phyloP scores from a whole-genome alignment of 805 yeast species.

The Wickerhamiella australiensis region DNA sequence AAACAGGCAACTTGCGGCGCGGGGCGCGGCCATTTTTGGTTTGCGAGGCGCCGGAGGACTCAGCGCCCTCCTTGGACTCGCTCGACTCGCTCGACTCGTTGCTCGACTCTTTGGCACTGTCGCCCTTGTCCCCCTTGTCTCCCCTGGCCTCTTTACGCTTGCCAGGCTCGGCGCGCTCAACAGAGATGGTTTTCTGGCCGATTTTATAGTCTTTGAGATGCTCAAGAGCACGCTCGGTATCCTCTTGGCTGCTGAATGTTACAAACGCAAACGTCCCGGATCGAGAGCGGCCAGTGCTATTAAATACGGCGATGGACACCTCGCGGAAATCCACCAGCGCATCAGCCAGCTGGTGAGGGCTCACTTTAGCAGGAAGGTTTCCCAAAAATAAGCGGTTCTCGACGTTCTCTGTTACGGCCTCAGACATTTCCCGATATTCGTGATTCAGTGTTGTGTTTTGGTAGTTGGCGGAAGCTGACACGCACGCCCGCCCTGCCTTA shows the following conservation, averaged over 20 bases:
- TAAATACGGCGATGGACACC: background rate
- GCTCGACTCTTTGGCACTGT: no score
- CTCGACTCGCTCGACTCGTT: background rate
- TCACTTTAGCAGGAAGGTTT: background rate
- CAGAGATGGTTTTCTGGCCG: background rate
- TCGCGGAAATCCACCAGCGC: background rate
- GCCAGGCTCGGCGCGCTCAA: background rate
- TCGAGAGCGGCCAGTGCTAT: background rate
- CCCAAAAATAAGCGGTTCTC: slow-evolving; percentile 3
- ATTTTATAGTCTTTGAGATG: background rate
- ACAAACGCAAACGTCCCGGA: slow-evolving; percentile 9
- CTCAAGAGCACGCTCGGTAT: background rate
- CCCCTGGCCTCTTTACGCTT: slow-evolving; percentile 8
- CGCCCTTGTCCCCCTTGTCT: background rate
- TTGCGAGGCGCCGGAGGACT: background rate
- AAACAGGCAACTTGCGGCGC: slow-evolving; percentile 28
- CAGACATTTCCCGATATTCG: background rate
- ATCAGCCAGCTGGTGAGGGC: slow-evolving; percentile 7
- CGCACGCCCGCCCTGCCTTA: slow-evolving; percentile 3
- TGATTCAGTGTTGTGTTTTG: no score
- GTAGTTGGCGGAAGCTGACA: background rate
- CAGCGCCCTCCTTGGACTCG: background rate
- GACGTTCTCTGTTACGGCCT: background rate
- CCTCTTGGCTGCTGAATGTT: slow-evolving; percentile 1
- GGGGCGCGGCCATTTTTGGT: slow-evolving; percentile 12